Percentiles rank a stretch among this genome's conserved stretches.
Evolutionary conservation across 345 rosid species (phyloP).

Genomic region (Citrus mangshanensis): DNA sequence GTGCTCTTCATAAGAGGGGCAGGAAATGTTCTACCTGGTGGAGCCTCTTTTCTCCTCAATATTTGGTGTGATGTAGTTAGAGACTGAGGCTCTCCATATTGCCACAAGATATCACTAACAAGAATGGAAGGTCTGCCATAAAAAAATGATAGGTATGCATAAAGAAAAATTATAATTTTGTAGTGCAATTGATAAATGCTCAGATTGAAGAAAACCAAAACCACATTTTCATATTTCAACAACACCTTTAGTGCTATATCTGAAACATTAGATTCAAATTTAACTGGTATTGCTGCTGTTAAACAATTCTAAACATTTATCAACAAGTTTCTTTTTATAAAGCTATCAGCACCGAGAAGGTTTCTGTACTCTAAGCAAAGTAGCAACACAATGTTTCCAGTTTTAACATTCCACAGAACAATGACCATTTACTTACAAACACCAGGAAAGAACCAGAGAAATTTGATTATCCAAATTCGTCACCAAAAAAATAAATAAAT

Average conservation of each 20-base stretch:
- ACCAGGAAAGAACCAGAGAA: neutral
- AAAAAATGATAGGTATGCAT: constrained; percentile 7
- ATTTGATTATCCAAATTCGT: neutral
- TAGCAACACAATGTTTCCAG: neutral
- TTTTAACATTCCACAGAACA: neutral
- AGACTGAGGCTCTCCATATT: constrained; percentile 45
- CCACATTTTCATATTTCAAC: neutral
- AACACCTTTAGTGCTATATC: neutral
- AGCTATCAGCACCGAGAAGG: neutral
- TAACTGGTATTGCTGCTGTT: neutral
- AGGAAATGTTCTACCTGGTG: constrained; percentile 34
- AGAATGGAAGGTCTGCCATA: constrained; percentile 64
- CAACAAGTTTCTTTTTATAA: neutral
- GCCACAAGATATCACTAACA: constrained; percentile 61
- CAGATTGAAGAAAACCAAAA: neutral
- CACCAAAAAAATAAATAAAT: neutral
- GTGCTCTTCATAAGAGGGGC: neutral
- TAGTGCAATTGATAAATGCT: neutral
- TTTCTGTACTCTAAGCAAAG: neutral
- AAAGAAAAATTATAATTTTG: neutral
- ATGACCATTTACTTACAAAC: neutral
- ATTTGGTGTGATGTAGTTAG: constrained; percentile 32
- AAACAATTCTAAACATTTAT: neutral
- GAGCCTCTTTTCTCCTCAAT: constrained; percentile 46
- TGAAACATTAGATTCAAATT: neutral